Conservation (phyloP, 805 yeast species). For the Wickerhamomyces chaumierensis region DNA sequence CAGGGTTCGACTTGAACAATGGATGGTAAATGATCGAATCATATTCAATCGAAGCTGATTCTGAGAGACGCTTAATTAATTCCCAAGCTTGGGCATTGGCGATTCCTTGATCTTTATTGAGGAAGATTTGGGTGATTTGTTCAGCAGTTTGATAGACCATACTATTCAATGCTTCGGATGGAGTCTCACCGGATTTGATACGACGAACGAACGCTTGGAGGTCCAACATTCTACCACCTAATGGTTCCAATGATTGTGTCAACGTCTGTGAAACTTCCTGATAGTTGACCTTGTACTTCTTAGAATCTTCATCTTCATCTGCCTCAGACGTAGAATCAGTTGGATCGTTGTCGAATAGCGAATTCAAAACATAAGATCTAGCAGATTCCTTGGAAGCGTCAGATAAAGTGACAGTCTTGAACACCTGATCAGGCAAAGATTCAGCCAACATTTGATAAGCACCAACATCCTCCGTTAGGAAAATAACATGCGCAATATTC, state of each 20-base stretch:
- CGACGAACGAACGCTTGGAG: conserved; percentile 84
- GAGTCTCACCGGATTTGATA: conserved; percentile 77
- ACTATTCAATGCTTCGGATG: conserved; percentile 62
- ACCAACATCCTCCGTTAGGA: conserved; percentile 79
- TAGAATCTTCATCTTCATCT: conserved; percentile 17
- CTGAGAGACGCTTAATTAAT: conserved; percentile 53
- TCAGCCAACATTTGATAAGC: conserved; percentile 55
- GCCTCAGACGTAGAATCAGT: too few species aligned
- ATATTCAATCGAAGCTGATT: conserved; percentile 32
- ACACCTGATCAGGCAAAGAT: conserved; percentile 79
- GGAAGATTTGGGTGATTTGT: conserved; percentile 74
- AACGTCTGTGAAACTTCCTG: conserved; percentile 26
- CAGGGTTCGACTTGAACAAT: conserved; percentile 45
- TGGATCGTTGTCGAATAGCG: conserved; percentile 27
- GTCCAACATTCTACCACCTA: conserved; percentile 94
- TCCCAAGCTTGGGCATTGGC: conserved; percentile 83
- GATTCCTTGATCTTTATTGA: conserved; percentile 43
- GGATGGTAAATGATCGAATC: conserved; percentile 45
- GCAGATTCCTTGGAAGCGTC: conserved; percentile 76
- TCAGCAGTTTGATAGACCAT: conserved; percentile 80
- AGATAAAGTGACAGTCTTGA: conserved; percentile 59
- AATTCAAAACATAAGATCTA: conserved; percentile 52
- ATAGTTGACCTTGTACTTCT: conserved; percentile 3
- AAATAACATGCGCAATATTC: conserved; percentile 83
- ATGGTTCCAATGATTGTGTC: conserved; percentile 50